A percentile compares a stretch with the other conserved stretches of the same genome.
phyloP scores from a whole-genome alignment of 139 green algal genomes.

The Spirogloea muscicola region DNA sequence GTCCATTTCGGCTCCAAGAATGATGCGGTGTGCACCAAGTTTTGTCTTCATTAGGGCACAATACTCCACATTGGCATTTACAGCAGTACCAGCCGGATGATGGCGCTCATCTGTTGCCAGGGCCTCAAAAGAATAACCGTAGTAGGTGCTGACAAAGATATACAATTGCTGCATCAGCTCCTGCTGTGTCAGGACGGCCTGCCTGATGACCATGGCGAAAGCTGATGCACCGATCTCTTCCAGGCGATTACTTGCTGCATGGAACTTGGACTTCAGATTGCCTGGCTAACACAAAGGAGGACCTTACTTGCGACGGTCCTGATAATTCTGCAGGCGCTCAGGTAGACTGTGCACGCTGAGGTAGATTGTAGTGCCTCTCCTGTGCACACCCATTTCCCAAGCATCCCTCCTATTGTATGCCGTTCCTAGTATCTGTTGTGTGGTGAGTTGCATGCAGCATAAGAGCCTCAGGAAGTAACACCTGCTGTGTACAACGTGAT shows the following conservation, averaged over 20 bases:
- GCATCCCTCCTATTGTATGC: slow-evolving; percentile 17
- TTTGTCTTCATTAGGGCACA: slow-evolving; percentile 45
- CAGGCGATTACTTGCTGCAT: not conserved
- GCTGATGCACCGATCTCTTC: not conserved
- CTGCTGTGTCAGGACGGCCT: not conserved
- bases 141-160: slow-evolving; percentile 18
- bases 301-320: not conserved
- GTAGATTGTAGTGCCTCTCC: slow-evolving; percentile 26
- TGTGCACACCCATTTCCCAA: slow-evolving; percentile 49
- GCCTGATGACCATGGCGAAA: not conserved
- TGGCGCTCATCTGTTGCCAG: slow-evolving; percentile 17
- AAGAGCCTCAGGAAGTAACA: too few species aligned
- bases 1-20: slow-evolving; percentile 45
- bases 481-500: too few species aligned
- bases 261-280: not conserved
- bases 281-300: not conserved
- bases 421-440: slow-evolving; percentile 25
- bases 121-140: slow-evolving; percentile 37
- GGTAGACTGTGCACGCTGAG: slow-evolving; percentile 17
- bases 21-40: slow-evolving; percentile 29
- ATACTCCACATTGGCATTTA: slow-evolving; percentile 43
- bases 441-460: too few species aligned
- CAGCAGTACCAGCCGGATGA: not conserved
- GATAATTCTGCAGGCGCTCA: not conserved
- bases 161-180: not conserved